phyloP scores from a whole-genome alignment of 306 rosid genomes.

The Malus domestica region ASM211411v1 NC_041790.1:18626001-18626500 shows the following conservation, averaged over 20 bases:
- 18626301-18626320: slow-evolving; percentile 34
- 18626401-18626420: slow-evolving; percentile 27
- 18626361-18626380: slow-evolving; percentile 49
- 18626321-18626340: slow-evolving; percentile 41
- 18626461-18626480: slow-evolving; percentile 17
- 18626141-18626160: neutral
- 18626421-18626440: slow-evolving; percentile 30
- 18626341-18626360: slow-evolving; percentile 48
- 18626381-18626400: slow-evolving; percentile 50
- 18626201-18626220: too few species aligned
- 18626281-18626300: slow-evolving; percentile 31
- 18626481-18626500: slow-evolving; percentile 28
- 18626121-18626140: neutral
- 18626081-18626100: neutral
- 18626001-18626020: slow-evolving; percentile 54
- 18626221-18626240: neutral
- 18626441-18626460: slow-evolving; percentile 31
- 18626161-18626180: too few species aligned
- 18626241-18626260: slow-evolving; percentile 55
- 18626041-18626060: slow-evolving; percentile 56
- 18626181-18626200: too few species aligned
- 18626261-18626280: slow-evolving; percentile 44
- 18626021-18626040: slow-evolving; percentile 39
- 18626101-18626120: neutral
- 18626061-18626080: slow-evolving; percentile 54